A percentile compares a stretch with the other conserved stretches of the same genome.
These are phyloP conservation scores for Cryptococcus maquisensis DNA, from an alignment of 1,284 basidiomycete genomes.

Conservation along the genomic window DNA sequence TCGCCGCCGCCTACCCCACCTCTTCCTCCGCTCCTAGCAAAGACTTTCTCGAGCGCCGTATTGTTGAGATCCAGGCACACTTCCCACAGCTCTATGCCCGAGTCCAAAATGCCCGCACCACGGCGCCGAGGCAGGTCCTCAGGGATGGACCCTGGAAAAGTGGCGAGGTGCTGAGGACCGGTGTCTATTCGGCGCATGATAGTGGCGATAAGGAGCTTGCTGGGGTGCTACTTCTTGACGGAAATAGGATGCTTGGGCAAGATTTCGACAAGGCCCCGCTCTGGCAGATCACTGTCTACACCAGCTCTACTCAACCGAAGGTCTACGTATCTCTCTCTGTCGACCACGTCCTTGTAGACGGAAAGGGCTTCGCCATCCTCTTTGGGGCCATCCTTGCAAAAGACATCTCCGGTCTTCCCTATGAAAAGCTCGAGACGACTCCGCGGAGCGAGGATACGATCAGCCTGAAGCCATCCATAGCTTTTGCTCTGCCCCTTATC, in stretches of 20 bases:
- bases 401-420: slow-evolving; percentile 15
- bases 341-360: slow-evolving; percentile 17
- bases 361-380: slow-evolving; percentile 17
- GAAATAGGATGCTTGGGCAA: neutral
- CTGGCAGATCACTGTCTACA: slow-evolving; percentile 13
- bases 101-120: slow-evolving; percentile 6
- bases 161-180: slow-evolving; percentile 8
- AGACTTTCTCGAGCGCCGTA: slow-evolving; percentile 14
- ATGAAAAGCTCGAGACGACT: slow-evolving; percentile 8
- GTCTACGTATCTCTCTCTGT: slow-evolving; percentile 6
- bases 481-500: slow-evolving; percentile 12
- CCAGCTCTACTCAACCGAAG: neutral
- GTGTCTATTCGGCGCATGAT: neutral
- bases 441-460: slow-evolving; percentile 24
- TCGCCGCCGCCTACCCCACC: slow-evolving; percentile 22
- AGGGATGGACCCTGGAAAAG: slow-evolving; percentile 7
- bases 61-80: slow-evolving; percentile 24
- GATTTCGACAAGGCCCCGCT: neutral
- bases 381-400: slow-evolving; percentile 11
- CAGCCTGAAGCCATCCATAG: slow-evolving; percentile 16
- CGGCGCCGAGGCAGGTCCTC: slow-evolving; percentile 10
- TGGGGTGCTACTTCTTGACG: neutral
- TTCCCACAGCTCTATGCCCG: slow-evolving; percentile 27
- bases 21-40: slow-evolving; percentile 14
- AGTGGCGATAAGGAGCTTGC: slow-evolving; percentile 1